Evolutionary conservation across 1,139 yeast genomes (phyloP).

Genomic region (Diutina ranongensis): DNA sequence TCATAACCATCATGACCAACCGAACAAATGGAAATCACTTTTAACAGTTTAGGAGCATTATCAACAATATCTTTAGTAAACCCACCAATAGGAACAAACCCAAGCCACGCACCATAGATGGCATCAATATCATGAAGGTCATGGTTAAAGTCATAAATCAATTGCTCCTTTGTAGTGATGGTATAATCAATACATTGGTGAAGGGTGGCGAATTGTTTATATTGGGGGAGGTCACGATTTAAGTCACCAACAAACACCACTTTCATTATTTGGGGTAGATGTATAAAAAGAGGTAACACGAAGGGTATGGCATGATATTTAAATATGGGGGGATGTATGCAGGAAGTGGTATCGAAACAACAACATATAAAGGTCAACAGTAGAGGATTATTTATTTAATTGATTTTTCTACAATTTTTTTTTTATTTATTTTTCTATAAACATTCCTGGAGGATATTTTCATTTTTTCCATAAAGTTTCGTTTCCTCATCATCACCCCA

Average conservation of each 20-base stretch:
- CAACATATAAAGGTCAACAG: no score
- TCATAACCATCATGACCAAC: slow-evolving; percentile 64
- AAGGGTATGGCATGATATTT: no score
- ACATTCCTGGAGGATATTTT: no score
- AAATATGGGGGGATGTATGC: no score
- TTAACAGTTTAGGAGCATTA: slow-evolving; percentile 38
- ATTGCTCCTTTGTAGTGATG: slow-evolving; percentile 28
- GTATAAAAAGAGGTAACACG: no score
- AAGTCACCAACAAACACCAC: slow-evolving; percentile 38
- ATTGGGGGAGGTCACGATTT: slow-evolving; percentile 25
- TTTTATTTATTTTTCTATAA: no score
- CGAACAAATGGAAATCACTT: slow-evolving; percentile 51
- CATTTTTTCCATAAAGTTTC: no score
- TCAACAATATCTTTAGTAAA: slow-evolving; percentile 35
- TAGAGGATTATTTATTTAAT: no score
- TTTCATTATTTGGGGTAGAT: slow-evolving; percentile 10
- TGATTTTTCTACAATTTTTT: no score
- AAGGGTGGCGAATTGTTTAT: slow-evolving; percentile 21
- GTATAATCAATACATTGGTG: slow-evolving; percentile 35
- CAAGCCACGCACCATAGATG: slow-evolving; percentile 55
- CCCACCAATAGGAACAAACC: slow-evolving; percentile 40
- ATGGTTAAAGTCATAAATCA: slow-evolving; percentile 25
- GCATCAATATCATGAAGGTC: slow-evolving; percentile 36
- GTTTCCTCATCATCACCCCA: background rate
- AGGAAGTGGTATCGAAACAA: no score